Evolutionary conservation across 1,284 basidiomycete genomes (phyloP).

Genomic region (Cutaneotrichosporon dermatis): DNA sequence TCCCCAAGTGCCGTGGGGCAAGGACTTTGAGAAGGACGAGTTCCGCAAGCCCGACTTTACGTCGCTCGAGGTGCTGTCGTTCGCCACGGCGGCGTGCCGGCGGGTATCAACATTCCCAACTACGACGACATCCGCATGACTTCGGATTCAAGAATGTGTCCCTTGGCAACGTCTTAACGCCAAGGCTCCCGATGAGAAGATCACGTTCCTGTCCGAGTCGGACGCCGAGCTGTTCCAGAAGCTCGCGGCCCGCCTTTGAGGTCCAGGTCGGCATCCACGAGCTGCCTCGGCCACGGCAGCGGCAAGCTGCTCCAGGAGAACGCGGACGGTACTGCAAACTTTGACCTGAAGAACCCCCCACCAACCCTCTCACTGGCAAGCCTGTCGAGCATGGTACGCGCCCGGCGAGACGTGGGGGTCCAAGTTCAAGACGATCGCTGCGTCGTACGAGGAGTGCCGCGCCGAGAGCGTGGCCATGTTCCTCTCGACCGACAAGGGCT

Average conservation of each 20-base stretch:
- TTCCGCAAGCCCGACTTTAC: constrained; percentile 82
- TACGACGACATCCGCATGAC: constrained; percentile 16
- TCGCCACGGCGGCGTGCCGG: constrained; percentile 21
- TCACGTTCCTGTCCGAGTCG: constrained; percentile 15
- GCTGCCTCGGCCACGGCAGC: constrained; percentile 20
- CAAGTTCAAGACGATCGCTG: constrained; percentile 14
- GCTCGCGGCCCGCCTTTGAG: constrained; percentile 19
- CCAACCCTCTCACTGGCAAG: constrained; percentile 17
- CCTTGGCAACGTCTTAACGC: constrained; percentile 23
- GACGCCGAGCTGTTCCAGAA: constrained; percentile 15
- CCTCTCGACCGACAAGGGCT: constrained; percentile 15
- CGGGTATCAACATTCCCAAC: constrained; percentile 17
- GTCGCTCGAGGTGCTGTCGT: constrained; percentile 42
- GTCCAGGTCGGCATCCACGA: constrained; percentile 25
- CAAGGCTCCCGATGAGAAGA: constrained; percentile 22
- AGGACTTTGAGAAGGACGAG: constrained; percentile 61
- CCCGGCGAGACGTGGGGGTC: constrained; percentile 20
- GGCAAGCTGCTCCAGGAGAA: constrained; percentile 20
- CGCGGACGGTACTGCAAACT: constrained; percentile 17
- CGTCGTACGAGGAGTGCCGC: constrained; percentile 21
- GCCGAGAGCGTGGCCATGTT: constrained; percentile 20
- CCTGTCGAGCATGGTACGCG: constrained; percentile 21
- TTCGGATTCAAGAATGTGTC: constrained; percentile 23
- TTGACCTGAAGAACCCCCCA: constrained; percentile 15
- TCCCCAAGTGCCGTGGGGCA: constrained; percentile 78